Evolutionary conservation across 495 filamentous ascomycete genomes (phyloP).

Genomic region (Podospora sp.): DNA sequence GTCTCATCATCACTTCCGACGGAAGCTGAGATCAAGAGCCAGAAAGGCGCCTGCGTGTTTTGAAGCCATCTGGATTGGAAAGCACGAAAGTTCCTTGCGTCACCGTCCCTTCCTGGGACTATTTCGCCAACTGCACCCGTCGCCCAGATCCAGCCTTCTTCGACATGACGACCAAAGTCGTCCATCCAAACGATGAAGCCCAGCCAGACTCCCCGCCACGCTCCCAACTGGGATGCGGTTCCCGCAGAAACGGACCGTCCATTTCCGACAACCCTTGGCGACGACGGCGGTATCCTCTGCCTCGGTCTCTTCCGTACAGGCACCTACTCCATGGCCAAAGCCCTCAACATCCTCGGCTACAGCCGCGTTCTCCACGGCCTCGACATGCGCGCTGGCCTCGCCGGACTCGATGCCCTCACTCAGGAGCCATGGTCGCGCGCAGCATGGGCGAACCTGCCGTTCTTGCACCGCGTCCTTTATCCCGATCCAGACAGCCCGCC

Average conservation of each 20-base stretch:
- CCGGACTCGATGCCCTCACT: neutral
- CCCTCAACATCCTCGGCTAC: slow-evolving; percentile 2
- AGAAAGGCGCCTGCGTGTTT: too few relatives aligned
- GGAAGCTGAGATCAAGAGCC: too few relatives aligned
- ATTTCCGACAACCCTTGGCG: neutral
- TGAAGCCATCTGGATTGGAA: too few relatives aligned
- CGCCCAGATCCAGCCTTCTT: too few relatives aligned
- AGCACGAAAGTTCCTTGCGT: too few relatives aligned
- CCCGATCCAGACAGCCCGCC: neutral
- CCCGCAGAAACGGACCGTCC: neutral
- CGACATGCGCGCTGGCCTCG: neutral
- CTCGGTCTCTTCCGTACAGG: slow-evolving; percentile 5
- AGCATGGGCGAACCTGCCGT: neutral
- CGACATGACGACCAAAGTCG: too few relatives aligned
- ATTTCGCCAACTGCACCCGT: too few relatives aligned
- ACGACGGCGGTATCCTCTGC: neutral
- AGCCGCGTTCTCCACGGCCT: neutral
- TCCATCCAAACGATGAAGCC: too few relatives aligned
- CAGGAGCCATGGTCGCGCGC: slow-evolving; percentile 2
- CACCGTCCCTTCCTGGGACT: too few relatives aligned
- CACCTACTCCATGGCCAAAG: slow-evolving; percentile 6
- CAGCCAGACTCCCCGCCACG: too few relatives aligned
- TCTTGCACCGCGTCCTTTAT: neutral
- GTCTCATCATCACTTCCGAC: too few relatives aligned
- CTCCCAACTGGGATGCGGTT: too few relatives aligned